Evolutionary conservation across 257 asterid species (phyloP).

Genomic region (Nicotiana otophora): DNA sequence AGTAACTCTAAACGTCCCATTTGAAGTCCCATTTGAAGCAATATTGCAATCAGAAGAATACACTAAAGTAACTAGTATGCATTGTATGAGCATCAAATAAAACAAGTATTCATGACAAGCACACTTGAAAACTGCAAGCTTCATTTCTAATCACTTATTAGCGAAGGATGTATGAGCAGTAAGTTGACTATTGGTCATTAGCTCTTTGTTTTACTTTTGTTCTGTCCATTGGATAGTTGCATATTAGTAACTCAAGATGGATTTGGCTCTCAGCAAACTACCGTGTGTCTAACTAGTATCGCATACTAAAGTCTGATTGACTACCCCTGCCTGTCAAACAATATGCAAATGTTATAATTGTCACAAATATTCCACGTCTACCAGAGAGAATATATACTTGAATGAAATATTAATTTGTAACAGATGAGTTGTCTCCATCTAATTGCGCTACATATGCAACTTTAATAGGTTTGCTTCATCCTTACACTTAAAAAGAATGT

Average conservation of each 20-base stretch:
- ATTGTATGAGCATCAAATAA: not conserved
- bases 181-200: not conserved
- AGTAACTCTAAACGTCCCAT: not conserved
- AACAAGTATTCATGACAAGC: not conserved
- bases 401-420: not conserved
- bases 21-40: not conserved
- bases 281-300: not conserved
- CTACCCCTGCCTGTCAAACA: not conserved
- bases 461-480: not conserved
- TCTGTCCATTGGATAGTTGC: not conserved
- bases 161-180: not conserved
- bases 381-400: not conserved
- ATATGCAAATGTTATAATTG: not conserved
- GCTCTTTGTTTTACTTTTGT: not conserved
- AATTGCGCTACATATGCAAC: not conserved
- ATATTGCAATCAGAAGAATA: not conserved
- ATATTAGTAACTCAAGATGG: constrained; percentile 1
- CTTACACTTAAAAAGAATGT: not conserved
- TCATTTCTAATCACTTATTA: not conserved
- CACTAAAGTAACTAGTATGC: not conserved
- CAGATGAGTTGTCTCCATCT: not conserved
- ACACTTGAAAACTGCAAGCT: not conserved
- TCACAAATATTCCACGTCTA: not conserved
- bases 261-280: not conserved
- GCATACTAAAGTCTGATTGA: not conserved